Percentiles rank a stretch among this genome's conserved stretches.
phyloP scores from a whole-genome alignment of 2,329 filamentous ascomycete genomes.

The Colletotrichum aenigma region DNA sequence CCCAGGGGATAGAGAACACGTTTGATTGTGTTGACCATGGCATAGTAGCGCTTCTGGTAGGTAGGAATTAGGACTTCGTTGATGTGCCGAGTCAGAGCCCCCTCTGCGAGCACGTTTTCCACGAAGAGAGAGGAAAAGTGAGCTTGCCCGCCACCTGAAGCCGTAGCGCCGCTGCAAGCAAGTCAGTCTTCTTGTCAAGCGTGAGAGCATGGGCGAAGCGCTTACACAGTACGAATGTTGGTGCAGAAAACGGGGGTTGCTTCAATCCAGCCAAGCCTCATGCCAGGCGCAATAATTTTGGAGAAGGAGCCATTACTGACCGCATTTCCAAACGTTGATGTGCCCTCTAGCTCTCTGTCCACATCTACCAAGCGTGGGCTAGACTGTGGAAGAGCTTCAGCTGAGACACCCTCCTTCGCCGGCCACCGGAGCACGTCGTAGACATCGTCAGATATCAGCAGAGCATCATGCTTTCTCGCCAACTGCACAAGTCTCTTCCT shows the following conservation, averaged over 20 bases:
- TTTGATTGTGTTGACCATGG: not conserved
- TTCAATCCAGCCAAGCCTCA: constrained; percentile 86
- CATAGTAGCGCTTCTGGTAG: not conserved
- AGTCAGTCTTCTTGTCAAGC: constrained; percentile 17
- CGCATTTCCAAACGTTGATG: constrained; percentile 77
- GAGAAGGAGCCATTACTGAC: constrained; percentile 91
- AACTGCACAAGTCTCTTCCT: constrained; percentile 72
- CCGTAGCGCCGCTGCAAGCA: constrained; percentile 60
- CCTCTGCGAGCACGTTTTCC: constrained; percentile 44
- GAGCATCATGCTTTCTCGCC: constrained; percentile 77
- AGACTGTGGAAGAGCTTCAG: constrained; percentile 42
- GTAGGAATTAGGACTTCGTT: constrained; percentile 41
- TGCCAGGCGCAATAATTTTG: constrained; percentile 82
- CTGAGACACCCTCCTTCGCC: not conserved
- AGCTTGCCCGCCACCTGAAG: not conserved
- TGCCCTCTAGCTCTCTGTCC: constrained; percentile 53
- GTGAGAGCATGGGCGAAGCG: constrained; percentile 26
- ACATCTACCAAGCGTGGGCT: constrained; percentile 83
- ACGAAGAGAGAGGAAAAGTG: not conserved
- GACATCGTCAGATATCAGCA: constrained; percentile 87
- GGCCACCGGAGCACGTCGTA: constrained; percentile 91
- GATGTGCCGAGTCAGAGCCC: constrained; percentile 49
- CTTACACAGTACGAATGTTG: constrained; percentile 56
- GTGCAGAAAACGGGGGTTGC: constrained; percentile 59
- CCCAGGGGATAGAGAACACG: not conserved